phyloP scores from a whole-genome alignment of 1,284 basidiomycete genomes.

The Tilletia horrida region DNA sequence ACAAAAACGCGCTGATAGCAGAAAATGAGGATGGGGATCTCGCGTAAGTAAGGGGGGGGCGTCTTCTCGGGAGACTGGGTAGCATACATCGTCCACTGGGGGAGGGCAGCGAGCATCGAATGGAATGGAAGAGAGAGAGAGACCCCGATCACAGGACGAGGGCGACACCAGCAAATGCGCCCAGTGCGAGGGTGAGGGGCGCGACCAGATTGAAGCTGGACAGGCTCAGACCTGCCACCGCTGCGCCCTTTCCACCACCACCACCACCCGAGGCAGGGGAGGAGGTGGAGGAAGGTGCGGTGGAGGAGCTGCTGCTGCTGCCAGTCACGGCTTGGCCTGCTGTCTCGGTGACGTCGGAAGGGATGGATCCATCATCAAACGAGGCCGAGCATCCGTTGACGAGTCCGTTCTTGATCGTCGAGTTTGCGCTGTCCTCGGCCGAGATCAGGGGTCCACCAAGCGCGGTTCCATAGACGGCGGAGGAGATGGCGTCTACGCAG shows the following conservation, averaged over 20 bases:
- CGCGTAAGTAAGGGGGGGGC: too few species aligned
- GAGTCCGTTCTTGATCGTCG: background rate
- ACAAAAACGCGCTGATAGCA: too few species aligned
- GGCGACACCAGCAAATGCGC: background rate
- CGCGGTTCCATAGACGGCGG: slow-evolving; percentile 12
- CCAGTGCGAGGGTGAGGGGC: slow-evolving; percentile 11
- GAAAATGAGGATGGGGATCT: too few species aligned
- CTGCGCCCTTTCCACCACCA: too few species aligned
- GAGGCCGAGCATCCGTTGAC: slow-evolving; percentile 6
- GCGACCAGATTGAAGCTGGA: background rate
- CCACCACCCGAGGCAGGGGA: background rate
- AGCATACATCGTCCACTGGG: too few species aligned
- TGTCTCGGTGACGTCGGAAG: slow-evolving; percentile 80
- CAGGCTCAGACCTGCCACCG: background rate
- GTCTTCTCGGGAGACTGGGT: too few species aligned
- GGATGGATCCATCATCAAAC: slow-evolving; percentile 80
- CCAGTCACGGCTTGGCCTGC: slow-evolving; percentile 62
- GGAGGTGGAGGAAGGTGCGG: background rate
- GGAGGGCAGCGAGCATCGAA: too few species aligned
- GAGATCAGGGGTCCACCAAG: slow-evolving; percentile 8
- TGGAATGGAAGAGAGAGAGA: too few species aligned
- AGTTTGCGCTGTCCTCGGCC: background rate
- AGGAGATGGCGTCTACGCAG: slow-evolving; percentile 17
- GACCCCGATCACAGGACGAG: slow-evolving; percentile 9
- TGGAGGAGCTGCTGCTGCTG: background rate